Evolutionary conservation across 495 filamentous ascomycete genomes (phyloP).

Genomic region (Daldinia decipiens): DNA sequence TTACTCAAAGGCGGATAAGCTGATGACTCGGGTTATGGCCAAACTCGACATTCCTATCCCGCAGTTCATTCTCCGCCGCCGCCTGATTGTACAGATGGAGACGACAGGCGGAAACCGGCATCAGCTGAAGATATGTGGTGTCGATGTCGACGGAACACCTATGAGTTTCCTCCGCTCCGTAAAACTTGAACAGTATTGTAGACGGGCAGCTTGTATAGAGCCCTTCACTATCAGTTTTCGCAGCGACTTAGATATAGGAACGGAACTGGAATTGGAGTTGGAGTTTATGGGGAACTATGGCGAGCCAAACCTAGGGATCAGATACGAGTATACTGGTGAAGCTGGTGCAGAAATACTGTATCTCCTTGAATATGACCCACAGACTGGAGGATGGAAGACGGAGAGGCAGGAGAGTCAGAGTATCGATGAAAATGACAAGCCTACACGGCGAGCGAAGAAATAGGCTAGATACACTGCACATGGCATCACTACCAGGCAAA

Average conservation of each 20-base stretch:
- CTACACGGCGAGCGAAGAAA: not conserved
- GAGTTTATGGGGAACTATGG: slow-evolving; percentile 61
- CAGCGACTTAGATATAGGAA: slow-evolving; percentile 41
- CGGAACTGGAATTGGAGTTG: slow-evolving; percentile 48
- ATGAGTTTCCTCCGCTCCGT: slow-evolving; percentile 55
- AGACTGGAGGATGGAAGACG: slow-evolving; percentile 51
- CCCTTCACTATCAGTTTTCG: slow-evolving; percentile 54
- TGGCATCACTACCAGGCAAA: no score
- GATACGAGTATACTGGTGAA: slow-evolving; percentile 28
- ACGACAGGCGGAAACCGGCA: slow-evolving; percentile 27
- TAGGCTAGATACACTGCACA: no score
- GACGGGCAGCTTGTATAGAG: slow-evolving; percentile 49
- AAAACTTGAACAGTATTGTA: slow-evolving; percentile 47
- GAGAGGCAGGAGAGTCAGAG: not conserved
- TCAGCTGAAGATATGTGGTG: slow-evolving; percentile 47
- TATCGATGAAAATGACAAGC: not conserved
- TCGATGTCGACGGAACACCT: slow-evolving; percentile 58
- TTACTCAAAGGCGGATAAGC: slow-evolving; percentile 50
- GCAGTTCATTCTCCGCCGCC: slow-evolving; percentile 49
- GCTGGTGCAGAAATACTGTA: slow-evolving; percentile 40
- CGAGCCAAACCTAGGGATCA: slow-evolving; percentile 53
- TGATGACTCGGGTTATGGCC: slow-evolving; percentile 54
- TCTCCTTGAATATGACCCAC: slow-evolving; percentile 53
- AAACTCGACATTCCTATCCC: slow-evolving; percentile 52
- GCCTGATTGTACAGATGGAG: slow-evolving; percentile 47